phyloP scores from a whole-genome alignment of 768 basidiomycete species.

The Aureoboletus auriporus region DNA sequence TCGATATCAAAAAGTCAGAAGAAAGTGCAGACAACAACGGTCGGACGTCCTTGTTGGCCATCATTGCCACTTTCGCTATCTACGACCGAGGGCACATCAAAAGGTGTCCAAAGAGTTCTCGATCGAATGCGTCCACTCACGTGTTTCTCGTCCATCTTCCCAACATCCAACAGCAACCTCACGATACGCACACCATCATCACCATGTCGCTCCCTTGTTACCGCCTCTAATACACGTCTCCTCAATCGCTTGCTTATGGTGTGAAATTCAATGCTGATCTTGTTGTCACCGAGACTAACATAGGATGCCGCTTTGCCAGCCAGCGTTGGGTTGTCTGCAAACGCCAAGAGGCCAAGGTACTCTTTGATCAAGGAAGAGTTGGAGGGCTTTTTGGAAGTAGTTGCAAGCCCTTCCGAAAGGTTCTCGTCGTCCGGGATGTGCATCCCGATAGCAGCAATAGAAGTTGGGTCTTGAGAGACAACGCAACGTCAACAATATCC shows the following conservation, averaged over 20 bases:
- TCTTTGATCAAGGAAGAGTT: slow-evolving; percentile 65
- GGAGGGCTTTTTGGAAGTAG: slow-evolving; percentile 50
- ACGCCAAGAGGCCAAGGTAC: slow-evolving; percentile 76
- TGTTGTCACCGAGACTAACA: slow-evolving; percentile 64
- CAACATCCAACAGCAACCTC: slow-evolving; percentile 70
- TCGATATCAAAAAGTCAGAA: slow-evolving; percentile 77
- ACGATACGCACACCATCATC: slow-evolving; percentile 79
- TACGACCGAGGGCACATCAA: slow-evolving; percentile 28
- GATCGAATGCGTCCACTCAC: slow-evolving; percentile 37
- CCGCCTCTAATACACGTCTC: slow-evolving; percentile 67
- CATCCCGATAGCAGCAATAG: slow-evolving; percentile 59
- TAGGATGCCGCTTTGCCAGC: slow-evolving; percentile 68
- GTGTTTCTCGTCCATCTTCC: slow-evolving; percentile 94
- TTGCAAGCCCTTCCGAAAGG: slow-evolving; percentile 60
- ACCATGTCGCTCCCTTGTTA: slow-evolving; percentile 81
- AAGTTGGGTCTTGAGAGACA: slow-evolving; percentile 51
- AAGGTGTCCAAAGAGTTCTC: neutral
- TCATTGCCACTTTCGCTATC: slow-evolving; percentile 93
- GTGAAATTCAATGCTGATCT: slow-evolving; percentile 79
- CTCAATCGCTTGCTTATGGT: slow-evolving; percentile 64
- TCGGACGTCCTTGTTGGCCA: slow-evolving; percentile 84
- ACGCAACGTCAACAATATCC: neutral
- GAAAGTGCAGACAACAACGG: slow-evolving; percentile 76
- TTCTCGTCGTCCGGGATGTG: slow-evolving; percentile 60
- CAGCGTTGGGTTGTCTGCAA: slow-evolving; percentile 77